These are phyloP conservation scores for Rhodomyrtus psidioides DNA, from an alignment of 441 rosid species.

Conservation along the genomic window DNA sequence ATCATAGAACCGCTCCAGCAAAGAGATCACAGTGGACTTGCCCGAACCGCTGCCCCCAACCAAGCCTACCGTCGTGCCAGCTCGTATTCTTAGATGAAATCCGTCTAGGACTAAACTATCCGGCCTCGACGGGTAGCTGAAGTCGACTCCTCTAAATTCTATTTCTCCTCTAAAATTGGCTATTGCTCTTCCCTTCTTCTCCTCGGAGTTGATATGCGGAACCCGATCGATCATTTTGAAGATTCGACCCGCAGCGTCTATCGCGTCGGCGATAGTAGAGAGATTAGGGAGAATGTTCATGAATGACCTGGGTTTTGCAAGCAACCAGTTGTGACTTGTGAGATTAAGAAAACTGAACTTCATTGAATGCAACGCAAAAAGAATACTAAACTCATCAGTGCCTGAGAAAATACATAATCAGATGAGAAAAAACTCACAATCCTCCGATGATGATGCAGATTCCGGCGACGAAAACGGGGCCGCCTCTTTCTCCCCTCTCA, in stretches of 20 bases:
- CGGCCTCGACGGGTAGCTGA: constrained; percentile 32
- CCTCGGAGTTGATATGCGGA: constrained; percentile 21
- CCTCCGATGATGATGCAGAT: constrained; percentile 28
- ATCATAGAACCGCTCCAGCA: constrained; percentile 36
- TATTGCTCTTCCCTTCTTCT: constrained; percentile 17
- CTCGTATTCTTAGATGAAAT: constrained; percentile 22
- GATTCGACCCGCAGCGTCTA: constrained; percentile 14
- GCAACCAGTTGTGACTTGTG: not conserved
- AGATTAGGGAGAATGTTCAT: constrained; percentile 31
- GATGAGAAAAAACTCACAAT: constrained; percentile 20
- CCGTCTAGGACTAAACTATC: constrained; percentile 15
- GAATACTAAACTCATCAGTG: not conserved
- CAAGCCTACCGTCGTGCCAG: constrained; percentile 28
- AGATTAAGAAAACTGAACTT: not conserved
- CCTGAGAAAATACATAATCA: not conserved
- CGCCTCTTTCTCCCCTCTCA: constrained; percentile 29
- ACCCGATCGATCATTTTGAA: constrained; percentile 22
- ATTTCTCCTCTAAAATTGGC: constrained; percentile 29
- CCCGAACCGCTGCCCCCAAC: constrained; percentile 42
- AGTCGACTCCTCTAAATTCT: constrained; percentile 26
- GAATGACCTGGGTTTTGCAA: constrained; percentile 16
- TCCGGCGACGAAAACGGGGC: constrained; percentile 24
- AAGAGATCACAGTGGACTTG: constrained; percentile 31
- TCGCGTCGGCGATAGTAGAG: constrained; percentile 23
- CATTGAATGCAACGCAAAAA: not conserved